Evolutionary conservation across 768 basidiomycete species (phyloP).

Genomic region (Royoungia palumana): DNA sequence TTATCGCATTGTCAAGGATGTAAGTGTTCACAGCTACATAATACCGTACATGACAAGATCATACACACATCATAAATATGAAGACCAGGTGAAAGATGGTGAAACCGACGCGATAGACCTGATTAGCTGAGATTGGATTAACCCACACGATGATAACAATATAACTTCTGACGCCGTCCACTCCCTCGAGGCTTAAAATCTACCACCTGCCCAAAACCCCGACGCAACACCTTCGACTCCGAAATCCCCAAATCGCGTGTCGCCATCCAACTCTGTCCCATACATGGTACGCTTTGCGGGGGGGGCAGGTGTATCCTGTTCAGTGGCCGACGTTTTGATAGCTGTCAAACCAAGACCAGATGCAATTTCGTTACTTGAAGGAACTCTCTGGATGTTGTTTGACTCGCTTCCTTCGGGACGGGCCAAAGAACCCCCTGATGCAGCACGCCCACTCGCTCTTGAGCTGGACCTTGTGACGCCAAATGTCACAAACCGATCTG

Average conservation of each 20-base stretch:
- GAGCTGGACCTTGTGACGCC: constrained; percentile 39
- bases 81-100: constrained; percentile 1
- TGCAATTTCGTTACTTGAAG: constrained; percentile 47
- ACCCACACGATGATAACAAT: constrained; percentile 6
- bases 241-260: constrained; percentile 84
- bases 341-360: constrained; percentile 42
- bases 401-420: constrained; percentile 29
- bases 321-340: constrained; percentile 37
- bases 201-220: constrained; percentile 60
- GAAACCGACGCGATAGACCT: constrained; percentile 4
- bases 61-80: constrained; percentile 18
- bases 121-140: constrained; percentile 8
- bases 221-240: constrained; percentile 75
- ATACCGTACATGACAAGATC: constrained; percentile 21
- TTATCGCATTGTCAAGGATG: constrained; percentile 1
- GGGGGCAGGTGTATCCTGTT: constrained; percentile 39
- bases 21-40: constrained; percentile 5
- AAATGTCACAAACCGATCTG: constrained; percentile 29
- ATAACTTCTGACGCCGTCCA: background rate
- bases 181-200: constrained; percentile 31
- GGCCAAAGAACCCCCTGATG: constrained; percentile 24
- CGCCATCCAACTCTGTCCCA: constrained; percentile 76
- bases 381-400: constrained; percentile 26
- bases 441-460: constrained; percentile 29
- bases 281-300: constrained; percentile 73